These are phyloP conservation scores for Verruconis gallopava DNA, from an alignment of 2,329 filamentous ascomycete genomes.

Conservation along the genomic window DNA sequence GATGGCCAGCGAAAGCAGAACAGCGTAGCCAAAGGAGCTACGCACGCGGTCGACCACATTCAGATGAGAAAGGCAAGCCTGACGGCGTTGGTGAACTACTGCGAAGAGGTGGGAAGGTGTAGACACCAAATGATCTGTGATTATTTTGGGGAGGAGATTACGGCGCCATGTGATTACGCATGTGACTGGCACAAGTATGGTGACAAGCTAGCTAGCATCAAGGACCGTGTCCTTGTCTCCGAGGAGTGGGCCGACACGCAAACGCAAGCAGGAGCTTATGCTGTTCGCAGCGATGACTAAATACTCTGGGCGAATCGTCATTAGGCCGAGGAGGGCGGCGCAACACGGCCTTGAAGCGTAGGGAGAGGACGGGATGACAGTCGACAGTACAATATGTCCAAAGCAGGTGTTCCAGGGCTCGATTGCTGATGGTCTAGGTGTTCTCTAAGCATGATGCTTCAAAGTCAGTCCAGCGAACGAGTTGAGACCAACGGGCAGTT, in stretches of 20 bases:
- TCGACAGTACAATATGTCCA: too few species aligned
- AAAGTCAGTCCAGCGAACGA: too few species aligned
- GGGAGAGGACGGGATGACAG: too few species aligned
- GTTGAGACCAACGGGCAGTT: too few species aligned
- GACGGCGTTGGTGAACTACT: constrained; percentile 58
- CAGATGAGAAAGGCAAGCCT: constrained; percentile 30
- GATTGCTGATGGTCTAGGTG: too few species aligned
- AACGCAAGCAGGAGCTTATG: constrained; percentile 6
- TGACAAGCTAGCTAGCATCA: constrained; percentile 25
- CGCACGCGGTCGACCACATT: constrained; percentile 23
- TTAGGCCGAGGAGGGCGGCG: too few species aligned
- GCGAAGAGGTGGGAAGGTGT: constrained; percentile 61
- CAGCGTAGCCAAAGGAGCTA: constrained; percentile 23
- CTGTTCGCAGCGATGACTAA: too few species aligned
- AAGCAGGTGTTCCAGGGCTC: too few species aligned
- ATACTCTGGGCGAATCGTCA: too few species aligned
- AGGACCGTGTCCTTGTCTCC: constrained; percentile 31
- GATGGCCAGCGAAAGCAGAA: constrained; percentile 36
- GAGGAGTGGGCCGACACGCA: constrained; percentile 29
- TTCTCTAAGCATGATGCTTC: too few species aligned
- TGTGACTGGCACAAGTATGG: constrained; percentile 37
- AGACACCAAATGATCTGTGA: constrained; percentile 61
- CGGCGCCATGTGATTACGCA: constrained; percentile 30
- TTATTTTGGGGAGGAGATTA: constrained; percentile 58
- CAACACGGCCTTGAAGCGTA: too few species aligned